phyloP scores from a whole-genome alignment of 2,329 filamentous ascomycete species.

The Ceratocystis eucalypticola region DNA sequence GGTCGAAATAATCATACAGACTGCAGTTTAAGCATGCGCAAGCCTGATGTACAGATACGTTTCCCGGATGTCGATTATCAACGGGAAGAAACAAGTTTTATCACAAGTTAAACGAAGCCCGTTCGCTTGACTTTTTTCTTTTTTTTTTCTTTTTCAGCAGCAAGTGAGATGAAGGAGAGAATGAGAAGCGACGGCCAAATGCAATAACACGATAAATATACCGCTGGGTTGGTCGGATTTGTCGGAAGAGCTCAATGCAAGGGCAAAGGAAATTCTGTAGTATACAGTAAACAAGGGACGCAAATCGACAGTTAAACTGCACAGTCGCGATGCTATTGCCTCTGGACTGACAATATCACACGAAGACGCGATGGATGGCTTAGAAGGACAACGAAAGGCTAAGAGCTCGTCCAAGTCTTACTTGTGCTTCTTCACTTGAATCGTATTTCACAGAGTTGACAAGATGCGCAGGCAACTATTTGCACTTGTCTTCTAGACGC shows the following conservation, averaged over 20 bases:
- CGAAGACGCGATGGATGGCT: neutral
- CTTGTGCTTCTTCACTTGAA: slow-evolving; percentile 2
- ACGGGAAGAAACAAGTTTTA: neutral
- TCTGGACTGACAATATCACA: neutral
- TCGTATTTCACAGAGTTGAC: slow-evolving; percentile 10
- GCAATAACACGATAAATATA: neutral
- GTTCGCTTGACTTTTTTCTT: neutral
- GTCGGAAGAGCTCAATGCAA: neutral
- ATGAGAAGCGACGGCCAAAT: neutral
- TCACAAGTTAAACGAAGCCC: neutral
- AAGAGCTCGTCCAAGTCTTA: slow-evolving; percentile 7
- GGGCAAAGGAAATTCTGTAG: neutral
- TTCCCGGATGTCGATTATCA: neutral
- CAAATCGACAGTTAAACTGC: slow-evolving; percentile 3
- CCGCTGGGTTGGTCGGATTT: neutral
- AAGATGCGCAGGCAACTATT: slow-evolving; percentile 7
- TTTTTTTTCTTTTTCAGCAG: neutral
- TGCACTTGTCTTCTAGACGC: slow-evolving; percentile 8
- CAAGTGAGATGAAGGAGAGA: neutral
- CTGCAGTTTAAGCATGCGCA: neutral
- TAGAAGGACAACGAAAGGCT: neutral
- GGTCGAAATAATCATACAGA: neutral
- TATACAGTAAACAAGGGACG: neutral
- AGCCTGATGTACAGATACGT: neutral
- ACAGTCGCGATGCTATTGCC: neutral